These are phyloP conservation scores for Cryptococcus neoformans DNA, from an alignment of 1,284 basidiomycete species.

Conservation along the genomic window DNA sequence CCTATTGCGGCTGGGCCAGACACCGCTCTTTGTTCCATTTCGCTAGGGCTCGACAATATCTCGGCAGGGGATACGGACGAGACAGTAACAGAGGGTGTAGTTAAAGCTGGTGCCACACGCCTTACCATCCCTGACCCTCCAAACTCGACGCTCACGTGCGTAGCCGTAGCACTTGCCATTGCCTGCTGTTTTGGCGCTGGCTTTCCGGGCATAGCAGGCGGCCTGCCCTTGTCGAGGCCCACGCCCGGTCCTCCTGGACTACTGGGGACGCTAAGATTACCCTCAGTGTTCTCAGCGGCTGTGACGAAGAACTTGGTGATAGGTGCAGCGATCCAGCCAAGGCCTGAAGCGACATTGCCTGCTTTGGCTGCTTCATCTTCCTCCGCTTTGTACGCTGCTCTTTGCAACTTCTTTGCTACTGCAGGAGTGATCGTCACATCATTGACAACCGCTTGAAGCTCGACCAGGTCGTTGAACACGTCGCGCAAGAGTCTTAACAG, in stretches of 20 bases:
- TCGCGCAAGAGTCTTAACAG: constrained; percentile 85
- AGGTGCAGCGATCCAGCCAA: constrained; percentile 67
- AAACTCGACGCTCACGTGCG: constrained; percentile 91
- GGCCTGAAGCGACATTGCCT: constrained; percentile 36
- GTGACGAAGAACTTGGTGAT: constrained; percentile 49
- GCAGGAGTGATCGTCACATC: constrained; percentile 85
- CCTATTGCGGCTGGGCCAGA: not conserved
- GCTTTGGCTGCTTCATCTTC: constrained; percentile 24
- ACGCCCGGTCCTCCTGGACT: not conserved
- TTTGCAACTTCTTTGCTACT: constrained; percentile 65
- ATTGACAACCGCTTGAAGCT: constrained; percentile 79
- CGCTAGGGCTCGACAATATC: constrained; percentile 2
- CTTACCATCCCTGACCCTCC: constrained; percentile 67
- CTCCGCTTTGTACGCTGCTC: constrained; percentile 56
- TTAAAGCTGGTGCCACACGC: constrained; percentile 59
- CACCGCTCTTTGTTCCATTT: not conserved
- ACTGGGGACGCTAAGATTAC: not conserved
- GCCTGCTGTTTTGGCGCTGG: constrained; percentile 70
- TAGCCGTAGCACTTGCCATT: constrained; percentile 76
- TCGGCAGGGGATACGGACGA: constrained; percentile 53
- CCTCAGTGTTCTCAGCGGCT: constrained; percentile 17
- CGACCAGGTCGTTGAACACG: constrained; percentile 75
- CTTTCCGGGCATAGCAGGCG: constrained; percentile 37
- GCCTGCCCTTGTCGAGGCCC: constrained; percentile 16
- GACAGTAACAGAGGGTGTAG: constrained; percentile 18